Base-by-base conservation (phyloP, 2,329 filamentous ascomycete species). In the Alternaria rosae region DNA sequence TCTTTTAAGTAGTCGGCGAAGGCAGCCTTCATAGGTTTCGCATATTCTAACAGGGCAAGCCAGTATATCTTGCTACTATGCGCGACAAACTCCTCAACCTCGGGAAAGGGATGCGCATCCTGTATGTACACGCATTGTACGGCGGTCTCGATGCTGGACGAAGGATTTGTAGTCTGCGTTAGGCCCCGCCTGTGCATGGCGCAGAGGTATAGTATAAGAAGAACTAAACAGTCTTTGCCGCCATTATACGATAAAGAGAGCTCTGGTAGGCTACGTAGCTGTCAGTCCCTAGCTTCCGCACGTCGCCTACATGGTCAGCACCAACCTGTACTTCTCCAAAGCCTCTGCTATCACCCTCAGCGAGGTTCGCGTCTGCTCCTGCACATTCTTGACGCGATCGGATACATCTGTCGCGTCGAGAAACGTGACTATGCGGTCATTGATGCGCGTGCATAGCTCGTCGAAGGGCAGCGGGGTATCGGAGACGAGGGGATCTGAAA, bases 171-270 rank as follows among this genome's bases (percentile, higher is more conserved):
- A 41, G 72, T 59, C 50, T 65, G 63, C 28, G 70, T 67, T 20
- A 77, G 71, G 54, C 70, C 71, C 44, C 77, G 74, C 35, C 70
- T 72, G 70, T 85, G 82, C 2, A 89, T 79, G 20, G 84, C 84
- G 64, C 91, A 89, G 69, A 98, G 89, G 75, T 97, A 92, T 67
- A 98, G 85, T 73, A 97, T 87, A 7, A 98, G 85, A 17, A 98
- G 88, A 55, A 98, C 94, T 17, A 98, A 90, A 74, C 94, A 98
- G 85, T 98, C 95, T 80, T 99, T 99, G 64, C 95, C 95, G 76
- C 95, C 95, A 73, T 99, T 99, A 82, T 97, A 99, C 59, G 94
- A 97, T 67, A 98, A 85, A 6, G 94, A 93, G 63, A 98, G 86
- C 76, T 96, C 87, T 61, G 90, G 85, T 65, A 91, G 86, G 61